Evolutionary conservation across 305 asterid species (phyloP), one percentile per base, ranked within the genome.

Genomic region (Rubia balearica): DNA sequence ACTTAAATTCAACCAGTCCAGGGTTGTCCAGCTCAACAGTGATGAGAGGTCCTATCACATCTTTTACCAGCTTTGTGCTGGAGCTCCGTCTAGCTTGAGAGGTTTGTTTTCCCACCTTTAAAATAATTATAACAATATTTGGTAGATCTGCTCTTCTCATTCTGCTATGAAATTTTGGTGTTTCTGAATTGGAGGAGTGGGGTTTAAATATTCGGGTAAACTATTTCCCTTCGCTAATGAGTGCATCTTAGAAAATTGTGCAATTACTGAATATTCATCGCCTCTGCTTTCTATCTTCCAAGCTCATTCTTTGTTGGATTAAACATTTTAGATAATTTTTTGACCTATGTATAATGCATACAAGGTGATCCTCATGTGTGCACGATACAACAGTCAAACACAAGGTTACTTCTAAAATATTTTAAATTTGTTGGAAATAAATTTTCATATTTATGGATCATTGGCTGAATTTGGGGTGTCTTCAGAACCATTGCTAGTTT

Each of bases 61-160:
- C 78, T 90, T 95, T 82, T 95, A 92, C 81, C 98, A 95, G 87
- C 97, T 95, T 60, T 95, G 99, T 75, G 88, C 91, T 14, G 99
- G 98, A 77, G 98, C 91, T 77, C 85, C 99, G 70, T 70, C 91
- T 77, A 81, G 67, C 81, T 90, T 95, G 76, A 82, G 85, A 90
- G 98, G 99, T 95, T 69, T 65, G 84, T 74, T 69, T 75, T 73
- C 67, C 56, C 45, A 48, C 30, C 72, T 73, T 38, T 72, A 13
- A 16, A 5, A 61, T 11, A 61, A 61, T 4, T 14, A 33, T 33
- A 6, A 14, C 36, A 13, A 16, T 36, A 17, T 30, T 33, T 63
- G 17, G 21, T 63, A 2, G 1, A 17, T 75, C 17, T 40, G 21
- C n/a, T 22, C 2, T 51, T 38, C 36, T 36, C 40, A 40, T 61